A percentile compares a stretch with the other conserved stretches of the same genome.
Evolutionary conservation across 2,329 filamentous ascomycete species (phyloP).

Genomic region (Cladorrhinum sp.): DNA sequence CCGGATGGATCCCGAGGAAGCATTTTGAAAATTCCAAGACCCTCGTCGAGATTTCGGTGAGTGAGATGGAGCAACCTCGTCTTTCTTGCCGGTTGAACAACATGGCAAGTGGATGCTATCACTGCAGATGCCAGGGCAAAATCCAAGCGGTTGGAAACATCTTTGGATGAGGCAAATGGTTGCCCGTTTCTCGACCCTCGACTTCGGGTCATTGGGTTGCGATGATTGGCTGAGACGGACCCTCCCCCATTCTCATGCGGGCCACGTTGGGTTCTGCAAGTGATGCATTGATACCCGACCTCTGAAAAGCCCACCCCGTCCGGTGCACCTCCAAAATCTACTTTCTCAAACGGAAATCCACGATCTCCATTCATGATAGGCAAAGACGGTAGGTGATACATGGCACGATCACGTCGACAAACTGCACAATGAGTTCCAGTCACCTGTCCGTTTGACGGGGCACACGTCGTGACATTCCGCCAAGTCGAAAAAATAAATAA

Average conservation of each 20-base stretch:
- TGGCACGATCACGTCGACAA: constrained; percentile 1
- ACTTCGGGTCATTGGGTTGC: not conserved
- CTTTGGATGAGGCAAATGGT: constrained; percentile 6
- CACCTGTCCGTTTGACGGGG: not conserved
- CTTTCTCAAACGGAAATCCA: not conserved
- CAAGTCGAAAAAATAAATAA: not conserved
- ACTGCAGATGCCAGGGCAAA: not conserved
- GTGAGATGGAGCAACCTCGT: not conserved
- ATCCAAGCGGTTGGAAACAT: not conserved
- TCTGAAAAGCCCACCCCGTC: constrained; percentile 5
- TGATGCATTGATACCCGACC: constrained; percentile 47
- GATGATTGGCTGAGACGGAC: constrained; percentile 31
- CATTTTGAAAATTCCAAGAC: not conserved
- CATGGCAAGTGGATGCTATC: not conserved
- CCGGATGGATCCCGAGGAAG: not conserved
- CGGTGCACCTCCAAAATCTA: not conserved
- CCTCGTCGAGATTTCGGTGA: not conserved
- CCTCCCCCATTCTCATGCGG: constrained; percentile 13
- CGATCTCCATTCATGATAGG: not conserved
- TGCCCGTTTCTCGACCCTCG: constrained; percentile 6
- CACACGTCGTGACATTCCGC: too few species aligned
- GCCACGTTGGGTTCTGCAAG: constrained; percentile 26
- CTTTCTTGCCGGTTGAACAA: not conserved
- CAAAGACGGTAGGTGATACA: constrained; percentile 17
- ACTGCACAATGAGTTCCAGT: not conserved